Percentiles rank a stretch among this genome's conserved stretches.
Evolutionary conservation across 1,284 basidiomycete genomes (phyloP).

Genomic region (Malassezia sympodialis): DNA sequence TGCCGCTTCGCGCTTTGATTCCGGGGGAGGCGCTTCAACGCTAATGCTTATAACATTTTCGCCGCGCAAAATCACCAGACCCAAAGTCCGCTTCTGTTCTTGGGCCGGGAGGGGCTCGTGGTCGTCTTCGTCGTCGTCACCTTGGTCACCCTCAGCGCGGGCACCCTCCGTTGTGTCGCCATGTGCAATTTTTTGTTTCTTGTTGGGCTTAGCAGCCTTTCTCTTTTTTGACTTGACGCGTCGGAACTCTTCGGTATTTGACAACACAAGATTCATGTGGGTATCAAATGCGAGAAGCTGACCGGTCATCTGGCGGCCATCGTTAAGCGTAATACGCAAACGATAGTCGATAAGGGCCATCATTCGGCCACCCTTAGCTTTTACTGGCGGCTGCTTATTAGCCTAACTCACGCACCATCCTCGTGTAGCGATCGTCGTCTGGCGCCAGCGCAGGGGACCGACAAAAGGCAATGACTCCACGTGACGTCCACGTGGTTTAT

Average conservation of each 20-base stretch:
- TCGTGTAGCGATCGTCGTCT: constrained; percentile 1
- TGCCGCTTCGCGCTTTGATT: constrained; percentile 78
- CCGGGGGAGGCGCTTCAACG: constrained; percentile 90
- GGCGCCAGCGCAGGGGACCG: neutral
- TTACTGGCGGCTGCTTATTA: constrained; percentile 32
- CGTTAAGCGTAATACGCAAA: constrained; percentile 93
- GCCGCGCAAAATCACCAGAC: constrained; percentile 87
- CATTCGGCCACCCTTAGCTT: constrained; percentile 61
- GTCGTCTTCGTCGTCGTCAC: constrained; percentile 26
- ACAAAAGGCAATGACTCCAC: constrained; percentile 7
- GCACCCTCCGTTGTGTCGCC: constrained; percentile 25
- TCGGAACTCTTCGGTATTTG: constrained; percentile 58
- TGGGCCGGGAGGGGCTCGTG: constrained; percentile 57
- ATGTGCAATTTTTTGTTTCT: constrained; percentile 34
- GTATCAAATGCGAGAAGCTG: constrained; percentile 99
- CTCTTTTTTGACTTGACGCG: constrained; percentile 34
- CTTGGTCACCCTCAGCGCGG: constrained; percentile 14
- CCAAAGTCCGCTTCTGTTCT: constrained; percentile 90
- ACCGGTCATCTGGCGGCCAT: constrained; percentile 85
- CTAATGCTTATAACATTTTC: constrained; percentile 91
- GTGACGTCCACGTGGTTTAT: constrained; percentile 4
- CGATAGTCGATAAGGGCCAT: constrained; percentile 94
- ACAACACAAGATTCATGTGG: constrained; percentile 98
- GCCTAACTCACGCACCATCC: neutral
- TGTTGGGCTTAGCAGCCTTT: constrained; percentile 12